phyloP scores from a whole-genome alignment of 179 eudicot species.

The Silene coronaria region DNA sequence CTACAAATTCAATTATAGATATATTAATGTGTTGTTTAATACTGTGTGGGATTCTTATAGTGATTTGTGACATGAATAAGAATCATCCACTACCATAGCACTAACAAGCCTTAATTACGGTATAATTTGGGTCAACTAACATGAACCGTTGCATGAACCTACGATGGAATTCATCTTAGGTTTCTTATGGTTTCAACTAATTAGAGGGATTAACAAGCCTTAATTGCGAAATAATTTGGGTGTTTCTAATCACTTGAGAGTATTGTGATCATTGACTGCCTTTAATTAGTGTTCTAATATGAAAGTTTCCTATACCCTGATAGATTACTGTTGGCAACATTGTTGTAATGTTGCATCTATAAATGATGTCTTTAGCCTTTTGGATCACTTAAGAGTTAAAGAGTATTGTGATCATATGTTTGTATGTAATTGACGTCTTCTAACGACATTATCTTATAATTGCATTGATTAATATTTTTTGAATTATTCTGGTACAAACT shows the following conservation, averaged over 20 bases:
- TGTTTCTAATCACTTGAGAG: too few relatives aligned
- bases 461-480: background rate
- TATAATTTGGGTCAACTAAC: background rate
- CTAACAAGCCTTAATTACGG: too few relatives aligned
- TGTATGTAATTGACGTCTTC: too few relatives aligned
- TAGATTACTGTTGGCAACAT: background rate
- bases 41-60: too few relatives aligned
- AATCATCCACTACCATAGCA: background rate
- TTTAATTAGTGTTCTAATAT: background rate
- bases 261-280: background rate
- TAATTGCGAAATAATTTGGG: too few relatives aligned
- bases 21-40: background rate
- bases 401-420: too few relatives aligned
- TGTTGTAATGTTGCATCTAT: too few relatives aligned
- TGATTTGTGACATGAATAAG: too few relatives aligned
- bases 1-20: background rate
- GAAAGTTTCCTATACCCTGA: background rate
- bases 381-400: too few relatives aligned
- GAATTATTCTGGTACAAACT: background rate
- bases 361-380: too few relatives aligned
- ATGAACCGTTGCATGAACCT: background rate
- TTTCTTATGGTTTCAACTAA: background rate
- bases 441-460: background rate
- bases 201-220: background rate
- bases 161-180: background rate